Evolutionary conservation across 345 rosid species (phyloP).

Genomic region (Melaleuca quinquenervia): DNA sequence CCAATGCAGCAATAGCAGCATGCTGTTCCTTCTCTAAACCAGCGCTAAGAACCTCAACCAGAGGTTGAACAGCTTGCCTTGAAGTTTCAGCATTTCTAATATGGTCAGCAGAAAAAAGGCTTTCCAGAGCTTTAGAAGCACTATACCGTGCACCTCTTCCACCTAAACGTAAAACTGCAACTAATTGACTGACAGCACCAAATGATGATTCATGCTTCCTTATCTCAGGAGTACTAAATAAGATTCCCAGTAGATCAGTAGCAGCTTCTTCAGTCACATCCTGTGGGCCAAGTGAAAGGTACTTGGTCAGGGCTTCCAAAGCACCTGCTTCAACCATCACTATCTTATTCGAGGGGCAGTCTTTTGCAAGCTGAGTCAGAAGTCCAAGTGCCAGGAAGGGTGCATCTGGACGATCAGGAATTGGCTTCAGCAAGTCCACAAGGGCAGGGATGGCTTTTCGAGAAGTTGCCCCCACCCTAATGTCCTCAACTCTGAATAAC

Average conservation of each 20-base stretch:
- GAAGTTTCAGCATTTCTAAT: conserved; percentile 90
- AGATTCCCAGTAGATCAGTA: conserved; percentile 80
- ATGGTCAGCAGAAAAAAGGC: conserved; percentile 94
- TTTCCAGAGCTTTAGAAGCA: conserved; percentile 96
- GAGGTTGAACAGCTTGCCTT: conserved; percentile 96
- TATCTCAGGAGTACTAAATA: conserved; percentile 86
- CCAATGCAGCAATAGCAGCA: conserved; percentile 96
- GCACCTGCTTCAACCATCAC: conserved; percentile 98
- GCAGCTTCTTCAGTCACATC: conserved; percentile 99
- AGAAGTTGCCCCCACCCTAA: conserved; percentile 95
- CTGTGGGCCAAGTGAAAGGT: conserved; percentile 96
- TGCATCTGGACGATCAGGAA: conserved; percentile 99
- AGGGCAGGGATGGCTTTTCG: conserved; percentile 95
- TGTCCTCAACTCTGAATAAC: conserved; percentile 97
- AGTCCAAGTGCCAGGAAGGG: conserved; percentile 84
- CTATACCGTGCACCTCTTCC: conserved; percentile 96
- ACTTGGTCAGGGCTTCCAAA: conserved; percentile 87
- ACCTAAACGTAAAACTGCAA: conserved; percentile 92
- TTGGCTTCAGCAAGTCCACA: conserved; percentile 96
- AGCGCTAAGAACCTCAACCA: conserved; percentile 93
- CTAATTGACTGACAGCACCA: conserved; percentile 92
- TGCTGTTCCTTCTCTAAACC: conserved; percentile 97
- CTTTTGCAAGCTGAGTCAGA: conserved; percentile 90
- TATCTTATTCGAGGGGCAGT: conserved; percentile 77
- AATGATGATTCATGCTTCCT: conserved; percentile 94